These are phyloP conservation scores for Fusarium sp. DNA, from an alignment of 2,329 filamentous ascomycete species.

Conservation along the genomic window DNA sequence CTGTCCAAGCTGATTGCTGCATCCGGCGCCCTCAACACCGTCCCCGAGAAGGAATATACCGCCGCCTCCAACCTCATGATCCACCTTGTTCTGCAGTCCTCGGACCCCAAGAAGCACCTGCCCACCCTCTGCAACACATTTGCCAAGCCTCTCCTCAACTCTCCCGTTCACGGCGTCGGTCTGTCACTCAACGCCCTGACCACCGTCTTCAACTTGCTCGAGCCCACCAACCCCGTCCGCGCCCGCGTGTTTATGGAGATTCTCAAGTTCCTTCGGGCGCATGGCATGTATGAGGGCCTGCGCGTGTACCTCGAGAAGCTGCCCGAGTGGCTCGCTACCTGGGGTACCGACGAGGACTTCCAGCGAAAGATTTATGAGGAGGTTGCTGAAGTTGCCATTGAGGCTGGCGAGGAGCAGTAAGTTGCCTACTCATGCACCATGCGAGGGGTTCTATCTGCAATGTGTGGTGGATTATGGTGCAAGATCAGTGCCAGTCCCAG, in stretches of 20 bases:
- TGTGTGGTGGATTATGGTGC: background rate
- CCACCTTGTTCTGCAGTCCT: slow-evolving; percentile 87
- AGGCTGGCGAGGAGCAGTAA: slow-evolving; percentile 79
- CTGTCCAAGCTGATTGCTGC: slow-evolving; percentile 89
- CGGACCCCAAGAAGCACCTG: slow-evolving; percentile 85
- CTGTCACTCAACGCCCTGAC: slow-evolving; percentile 90
- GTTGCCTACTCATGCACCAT: slow-evolving; percentile 47
- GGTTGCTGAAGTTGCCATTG: slow-evolving; percentile 81
- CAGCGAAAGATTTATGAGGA: slow-evolving; percentile 85
- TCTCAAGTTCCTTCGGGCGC: slow-evolving; percentile 79
- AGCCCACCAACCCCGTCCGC: slow-evolving; percentile 77
- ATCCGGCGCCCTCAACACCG: slow-evolving; percentile 78
- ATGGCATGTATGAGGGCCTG: slow-evolving; percentile 82
- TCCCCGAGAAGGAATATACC: slow-evolving; percentile 96
- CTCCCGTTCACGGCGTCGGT: slow-evolving; percentile 82
- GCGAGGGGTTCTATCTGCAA: background rate
- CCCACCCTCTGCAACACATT: slow-evolving; percentile 90
- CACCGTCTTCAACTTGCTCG: slow-evolving; percentile 95
- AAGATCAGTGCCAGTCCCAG: background rate
- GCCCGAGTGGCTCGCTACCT: slow-evolving; percentile 81
- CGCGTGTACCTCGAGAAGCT: slow-evolving; percentile 85
- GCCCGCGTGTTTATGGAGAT: slow-evolving; percentile 93
- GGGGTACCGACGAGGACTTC: slow-evolving; percentile 84
- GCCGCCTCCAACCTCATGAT: slow-evolving; percentile 97
- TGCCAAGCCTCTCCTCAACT: slow-evolving; percentile 83